Evolutionary conservation across 1,284 basidiomycete genomes (phyloP).

Genomic region (Cryptococcus sp.): DNA sequence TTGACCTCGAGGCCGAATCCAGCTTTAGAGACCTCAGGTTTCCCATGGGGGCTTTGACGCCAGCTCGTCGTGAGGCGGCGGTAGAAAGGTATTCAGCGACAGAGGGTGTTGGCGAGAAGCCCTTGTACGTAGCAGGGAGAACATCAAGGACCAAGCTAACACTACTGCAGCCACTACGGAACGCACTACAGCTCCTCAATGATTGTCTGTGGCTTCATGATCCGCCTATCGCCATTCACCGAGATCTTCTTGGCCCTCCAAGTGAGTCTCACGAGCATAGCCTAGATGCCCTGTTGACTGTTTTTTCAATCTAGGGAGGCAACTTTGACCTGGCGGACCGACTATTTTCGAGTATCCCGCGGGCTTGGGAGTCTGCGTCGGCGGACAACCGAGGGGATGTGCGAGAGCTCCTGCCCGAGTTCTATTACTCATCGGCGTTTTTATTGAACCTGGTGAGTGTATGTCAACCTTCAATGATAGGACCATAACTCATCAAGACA

Average conservation of each 20-base stretch:
- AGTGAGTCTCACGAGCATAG: constrained; percentile 46
- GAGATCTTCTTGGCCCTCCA: constrained; percentile 78
- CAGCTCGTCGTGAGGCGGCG: constrained; percentile 68
- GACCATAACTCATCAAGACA: constrained; percentile 54
- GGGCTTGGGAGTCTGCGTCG: constrained; percentile 82
- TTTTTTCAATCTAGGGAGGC: constrained; percentile 59
- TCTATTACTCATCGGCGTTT: constrained; percentile 61
- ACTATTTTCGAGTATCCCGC: constrained; percentile 75
- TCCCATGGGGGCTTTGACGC: constrained; percentile 89
- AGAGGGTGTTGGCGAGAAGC: constrained; percentile 74
- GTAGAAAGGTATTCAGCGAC: constrained; percentile 70
- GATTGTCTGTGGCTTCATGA: constrained; percentile 93
- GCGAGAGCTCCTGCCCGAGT: constrained; percentile 89
- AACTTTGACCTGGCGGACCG: constrained; percentile 95
- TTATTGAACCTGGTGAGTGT: constrained; percentile 56
- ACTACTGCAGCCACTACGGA: constrained; percentile 61
- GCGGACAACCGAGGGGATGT: constrained; percentile 87
- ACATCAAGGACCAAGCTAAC: neutral
- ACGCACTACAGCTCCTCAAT: constrained; percentile 96
- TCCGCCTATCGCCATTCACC: constrained; percentile 83
- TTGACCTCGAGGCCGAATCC: constrained; percentile 65
- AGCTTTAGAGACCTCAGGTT: constrained; percentile 69
- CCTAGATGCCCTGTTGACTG: neutral
- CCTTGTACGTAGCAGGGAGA: constrained; percentile 56
- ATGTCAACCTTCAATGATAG: constrained; percentile 46